Percentiles rank a stretch among this genome's conserved stretches.
Conservation (phyloP, 2,329 filamentous ascomycete genomes). For the Paracoccidioides brasiliensis region DNA sequence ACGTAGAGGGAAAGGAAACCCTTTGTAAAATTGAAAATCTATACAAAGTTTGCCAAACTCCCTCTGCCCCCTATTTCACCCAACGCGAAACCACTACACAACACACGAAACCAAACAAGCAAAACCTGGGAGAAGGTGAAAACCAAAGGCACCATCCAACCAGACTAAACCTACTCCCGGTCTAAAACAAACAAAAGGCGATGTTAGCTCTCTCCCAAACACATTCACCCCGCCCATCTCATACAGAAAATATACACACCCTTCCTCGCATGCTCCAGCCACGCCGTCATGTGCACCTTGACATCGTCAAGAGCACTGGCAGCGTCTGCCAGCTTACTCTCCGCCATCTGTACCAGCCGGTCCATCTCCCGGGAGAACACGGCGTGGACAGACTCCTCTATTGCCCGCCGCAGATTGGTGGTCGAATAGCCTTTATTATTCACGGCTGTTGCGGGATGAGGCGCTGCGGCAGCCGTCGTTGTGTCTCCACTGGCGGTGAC, state of each 20-base stretch:
- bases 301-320: conserved; percentile 12
- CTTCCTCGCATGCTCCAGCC: conserved; percentile 6
- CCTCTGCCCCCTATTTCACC: too few relatives aligned
- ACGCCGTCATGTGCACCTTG: conserved; percentile 12
- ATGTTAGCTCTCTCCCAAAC: not conserved
- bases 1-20: too few relatives aligned
- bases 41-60: too few relatives aligned
- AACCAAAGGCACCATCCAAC: too few relatives aligned
- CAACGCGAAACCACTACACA: too few relatives aligned
- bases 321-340: conserved; percentile 41
- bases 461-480: not conserved
- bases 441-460: not conserved
- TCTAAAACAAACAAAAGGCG: not conserved
- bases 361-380: conserved; percentile 47
- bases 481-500: not conserved
- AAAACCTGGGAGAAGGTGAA: too few relatives aligned
- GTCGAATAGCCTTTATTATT: not conserved
- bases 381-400: conserved; percentile 28
- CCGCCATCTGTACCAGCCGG: conserved; percentile 43
- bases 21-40: too few relatives aligned
- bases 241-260: not conserved
- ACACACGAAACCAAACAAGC: too few relatives aligned
- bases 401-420: conserved; percentile 13
- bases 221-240: not conserved
- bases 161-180: not conserved